A percentile compares a stretch with the other conserved stretches of the same genome.
Conservation (phyloP, 352 stramenopile species). For the Globisporangium apiculatum region DNA sequence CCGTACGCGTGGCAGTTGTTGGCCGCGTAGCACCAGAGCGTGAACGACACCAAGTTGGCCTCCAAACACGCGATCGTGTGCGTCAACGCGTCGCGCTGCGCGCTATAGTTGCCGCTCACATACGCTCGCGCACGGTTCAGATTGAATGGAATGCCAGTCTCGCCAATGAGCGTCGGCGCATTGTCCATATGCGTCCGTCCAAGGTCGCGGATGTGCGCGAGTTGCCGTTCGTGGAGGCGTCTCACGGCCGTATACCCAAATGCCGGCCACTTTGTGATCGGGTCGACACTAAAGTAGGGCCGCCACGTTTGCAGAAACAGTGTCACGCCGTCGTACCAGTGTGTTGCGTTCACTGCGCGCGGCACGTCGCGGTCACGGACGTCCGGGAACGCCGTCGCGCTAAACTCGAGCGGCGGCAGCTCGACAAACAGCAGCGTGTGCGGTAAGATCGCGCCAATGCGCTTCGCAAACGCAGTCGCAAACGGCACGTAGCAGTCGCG, state of each 20-base stretch:
- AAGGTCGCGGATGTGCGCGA: conserved; percentile 48
- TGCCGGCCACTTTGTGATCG: conserved; percentile 46
- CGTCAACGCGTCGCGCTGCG: conserved; percentile 57
- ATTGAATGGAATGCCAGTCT: conserved; percentile 72
- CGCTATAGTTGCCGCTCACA: conserved; percentile 36
- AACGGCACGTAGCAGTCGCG: conserved; percentile 83
- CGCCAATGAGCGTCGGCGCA: conserved; percentile 57
- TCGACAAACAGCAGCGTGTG: conserved; percentile 74
- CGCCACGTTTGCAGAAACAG: conserved; percentile 71
- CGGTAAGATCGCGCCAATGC: conserved; percentile 52
- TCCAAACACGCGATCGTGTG: conserved; percentile 71
- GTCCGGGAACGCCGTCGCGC: conserved; percentile 52
- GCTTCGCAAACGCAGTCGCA: conserved; percentile 50
- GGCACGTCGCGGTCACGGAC: conserved; percentile 47
- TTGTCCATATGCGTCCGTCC: conserved; percentile 50
- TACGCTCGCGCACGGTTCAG: conserved; percentile 44
- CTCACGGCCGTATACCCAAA: conserved; percentile 59
- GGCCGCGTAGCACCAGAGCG: conserved; percentile 87
- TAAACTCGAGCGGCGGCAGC: conserved; percentile 73
- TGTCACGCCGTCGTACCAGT: conserved; percentile 90
- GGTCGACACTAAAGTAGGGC: conserved; percentile 72
- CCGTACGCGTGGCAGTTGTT: conserved; percentile 72
- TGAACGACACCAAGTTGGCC: conserved; percentile 74
- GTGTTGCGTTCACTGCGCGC: conserved; percentile 75
- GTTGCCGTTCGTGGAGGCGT: conserved; percentile 46